These are phyloP conservation scores for Capsicum rhomboideum DNA, from an alignment of 257 asterid genomes.

Conservation along the genomic window DNA sequence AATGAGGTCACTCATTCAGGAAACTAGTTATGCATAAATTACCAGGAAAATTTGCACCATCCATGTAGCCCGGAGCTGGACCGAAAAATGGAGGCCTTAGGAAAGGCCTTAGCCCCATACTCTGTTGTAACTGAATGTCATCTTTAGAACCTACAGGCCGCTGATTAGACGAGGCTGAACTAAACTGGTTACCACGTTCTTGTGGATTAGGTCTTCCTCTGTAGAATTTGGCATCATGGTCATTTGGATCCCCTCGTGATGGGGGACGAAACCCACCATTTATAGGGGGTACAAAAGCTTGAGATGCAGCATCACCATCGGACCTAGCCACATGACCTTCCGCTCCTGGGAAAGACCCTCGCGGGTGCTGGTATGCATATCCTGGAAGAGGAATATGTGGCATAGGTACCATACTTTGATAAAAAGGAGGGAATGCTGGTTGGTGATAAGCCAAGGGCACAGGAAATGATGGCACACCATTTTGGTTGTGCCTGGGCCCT, in stretches of 20 bases:
- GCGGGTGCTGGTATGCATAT: constrained; percentile 44
- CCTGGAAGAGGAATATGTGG: constrained; percentile 45
- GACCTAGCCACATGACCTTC: constrained; percentile 36
- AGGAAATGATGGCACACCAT: constrained; percentile 45
- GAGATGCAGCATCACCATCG: constrained; percentile 38
- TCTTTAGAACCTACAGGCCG: constrained; percentile 41
- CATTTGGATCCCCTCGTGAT: constrained; percentile 25
- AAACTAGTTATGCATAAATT: not conserved
- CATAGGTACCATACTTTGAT: constrained; percentile 49
- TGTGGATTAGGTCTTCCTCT: constrained; percentile 42
- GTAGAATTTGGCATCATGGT: constrained; percentile 35
- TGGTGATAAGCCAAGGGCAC: constrained; percentile 42
- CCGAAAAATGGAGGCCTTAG: constrained; percentile 42
- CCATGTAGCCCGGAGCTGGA: constrained; percentile 43
- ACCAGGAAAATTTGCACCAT: constrained; percentile 57
- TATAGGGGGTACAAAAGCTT: constrained; percentile 35
- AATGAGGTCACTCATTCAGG: not conserved
- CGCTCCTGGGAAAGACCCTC: constrained; percentile 34
- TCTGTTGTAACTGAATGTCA: constrained; percentile 40
- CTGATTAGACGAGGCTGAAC: constrained; percentile 36
- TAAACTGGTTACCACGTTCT: constrained; percentile 36
- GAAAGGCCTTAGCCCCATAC: constrained; percentile 59
- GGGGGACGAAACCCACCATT: constrained; percentile 50
- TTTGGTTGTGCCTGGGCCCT: constrained; percentile 55
- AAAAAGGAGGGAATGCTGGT: constrained; percentile 37